Evolutionary conservation across 2,329 filamentous ascomycete genomes (phyloP), one percentile per base, ranked within the genome.

Genomic region (Epichloe hybrida): DNA sequence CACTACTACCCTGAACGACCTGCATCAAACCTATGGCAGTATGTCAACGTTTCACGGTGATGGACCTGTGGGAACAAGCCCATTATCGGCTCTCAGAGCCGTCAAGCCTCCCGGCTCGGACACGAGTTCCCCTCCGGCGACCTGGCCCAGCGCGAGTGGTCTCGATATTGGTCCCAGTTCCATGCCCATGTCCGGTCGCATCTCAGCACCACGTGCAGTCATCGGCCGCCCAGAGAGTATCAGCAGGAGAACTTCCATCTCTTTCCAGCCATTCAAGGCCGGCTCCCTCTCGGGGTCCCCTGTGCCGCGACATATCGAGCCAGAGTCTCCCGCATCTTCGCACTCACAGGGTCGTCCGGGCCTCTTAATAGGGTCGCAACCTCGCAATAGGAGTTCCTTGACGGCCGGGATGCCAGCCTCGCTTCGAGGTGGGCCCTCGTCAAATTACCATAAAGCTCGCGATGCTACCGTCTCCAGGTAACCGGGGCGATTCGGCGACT

Each of bases 191-290:
- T 60, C 66, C 6, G 64, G 62, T n/a, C 61, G 65, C 15, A 52
- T 56, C 5, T 56, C 61, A 13, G 52, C 63, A 23, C 53, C 61
- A 21, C 64, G 68, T 27, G 23, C 39, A n/a, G 67, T 66, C 12
- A 57, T 66, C 1, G 53, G 72, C 40, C 72, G 72, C 47, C 69
- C 67, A 13, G 66, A 83, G 20, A 74, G 86, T 42, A 72, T 76
- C 46, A 75, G 75, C 49, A 79, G 89, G 58, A 80, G 88, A 49
- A 83, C 86, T 6, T 96, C 88, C 0, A 80, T 95, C 21, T 94
- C 88, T 0, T 95, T 96, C 60, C 88, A 94, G 59, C 90, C 91
- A 0, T 98, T 98, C 72, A 98, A 98, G 67, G 88, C 90, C 13
- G 91, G 91, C 11, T 94, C 91, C 1, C 73, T 97, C n/a, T 95